Evolutionary conservation across 2,329 filamentous ascomycete genomes (phyloP).

Genomic region (Calonectria honghensis): DNA sequence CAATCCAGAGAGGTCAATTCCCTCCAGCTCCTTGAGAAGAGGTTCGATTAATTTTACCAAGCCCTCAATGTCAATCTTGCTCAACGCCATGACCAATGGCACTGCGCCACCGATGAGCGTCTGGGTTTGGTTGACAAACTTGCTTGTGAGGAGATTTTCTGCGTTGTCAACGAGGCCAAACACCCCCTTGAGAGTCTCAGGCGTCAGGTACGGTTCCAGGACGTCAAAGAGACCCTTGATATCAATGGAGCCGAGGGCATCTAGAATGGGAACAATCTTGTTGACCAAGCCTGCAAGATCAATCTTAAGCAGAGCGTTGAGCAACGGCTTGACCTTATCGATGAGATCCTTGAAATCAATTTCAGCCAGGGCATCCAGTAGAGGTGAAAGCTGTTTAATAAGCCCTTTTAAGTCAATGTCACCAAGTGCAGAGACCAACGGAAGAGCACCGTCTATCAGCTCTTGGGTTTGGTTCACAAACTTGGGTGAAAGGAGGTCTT

Average conservation of each 20-base stretch:
- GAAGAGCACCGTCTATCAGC: constrained; percentile 61
- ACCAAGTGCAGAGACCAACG: constrained; percentile 60
- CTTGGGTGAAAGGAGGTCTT: constrained; percentile 57
- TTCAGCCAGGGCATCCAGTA: constrained; percentile 57
- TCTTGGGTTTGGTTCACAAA: constrained; percentile 57
- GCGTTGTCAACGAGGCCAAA: constrained; percentile 61
- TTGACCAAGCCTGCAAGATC: constrained; percentile 56
- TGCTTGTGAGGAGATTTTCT: constrained; percentile 60
- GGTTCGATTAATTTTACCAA: constrained; percentile 61
- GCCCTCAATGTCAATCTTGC: constrained; percentile 61
- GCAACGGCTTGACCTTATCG: constrained; percentile 55
- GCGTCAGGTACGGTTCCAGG: constrained; percentile 60
- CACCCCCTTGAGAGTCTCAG: constrained; percentile 59
- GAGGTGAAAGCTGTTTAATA: constrained; percentile 55
- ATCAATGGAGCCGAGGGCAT: constrained; percentile 58
- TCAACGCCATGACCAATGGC: constrained; percentile 60
- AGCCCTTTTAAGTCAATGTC: constrained; percentile 60
- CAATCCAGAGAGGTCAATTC: constrained; percentile 60
- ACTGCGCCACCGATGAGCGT: constrained; percentile 61
- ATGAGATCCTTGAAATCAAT: constrained; percentile 60
- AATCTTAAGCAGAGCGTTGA: constrained; percentile 56
- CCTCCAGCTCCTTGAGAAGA: constrained; percentile 59
- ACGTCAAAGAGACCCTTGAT: constrained; percentile 58
- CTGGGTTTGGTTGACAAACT: constrained; percentile 65
- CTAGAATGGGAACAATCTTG: constrained; percentile 58